Percentiles rank a stretch among this genome's conserved stretches.
Conservation (phyloP, 202 grass and related monocot species). For the Tripidium arundinaceum region DNA sequence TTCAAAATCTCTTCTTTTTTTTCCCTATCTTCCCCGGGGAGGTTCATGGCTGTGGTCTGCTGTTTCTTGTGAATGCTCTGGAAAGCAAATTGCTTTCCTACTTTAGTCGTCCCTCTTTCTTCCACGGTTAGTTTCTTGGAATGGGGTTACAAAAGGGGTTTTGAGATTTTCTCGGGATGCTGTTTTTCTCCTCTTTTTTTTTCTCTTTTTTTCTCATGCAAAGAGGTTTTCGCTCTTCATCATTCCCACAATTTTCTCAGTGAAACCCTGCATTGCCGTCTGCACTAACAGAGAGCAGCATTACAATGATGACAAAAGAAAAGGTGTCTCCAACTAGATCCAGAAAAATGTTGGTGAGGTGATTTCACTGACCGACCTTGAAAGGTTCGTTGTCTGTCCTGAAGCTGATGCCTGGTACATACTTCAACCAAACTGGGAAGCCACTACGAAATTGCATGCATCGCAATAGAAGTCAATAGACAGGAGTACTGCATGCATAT, state of each 20-base stretch:
- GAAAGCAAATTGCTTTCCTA: slow-evolving; percentile 15
- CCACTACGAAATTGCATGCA: slow-evolving; percentile 51
- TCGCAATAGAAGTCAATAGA: background rate
- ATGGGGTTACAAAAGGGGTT: background rate
- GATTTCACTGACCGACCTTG: slow-evolving; percentile 63
- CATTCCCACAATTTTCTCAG: slow-evolving; percentile 84
- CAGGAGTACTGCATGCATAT: background rate
- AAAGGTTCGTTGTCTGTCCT: slow-evolving; percentile 97
- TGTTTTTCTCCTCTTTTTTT: background rate
- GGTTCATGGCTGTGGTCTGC: background rate
- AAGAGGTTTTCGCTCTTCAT: slow-evolving; percentile 93
- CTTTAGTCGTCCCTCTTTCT: background rate
- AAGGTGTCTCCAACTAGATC: slow-evolving; percentile 17
- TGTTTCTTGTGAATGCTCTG: slow-evolving; percentile 21
- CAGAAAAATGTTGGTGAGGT: slow-evolving; percentile 22
- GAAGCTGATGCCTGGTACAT: slow-evolving; percentile 97
- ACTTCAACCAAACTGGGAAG: slow-evolving; percentile 98
- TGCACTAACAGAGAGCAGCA: slow-evolving; percentile 34
- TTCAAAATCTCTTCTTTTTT: background rate
- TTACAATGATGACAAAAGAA: background rate
- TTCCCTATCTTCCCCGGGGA: background rate
- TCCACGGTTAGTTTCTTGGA: background rate
- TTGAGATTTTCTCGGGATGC: slow-evolving; percentile 26
- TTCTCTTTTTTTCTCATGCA: background rate
- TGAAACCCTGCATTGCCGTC: slow-evolving; percentile 93